phyloP scores from a whole-genome alignment of 116 monocot species.

The Cymodocea nodosa region DNA sequence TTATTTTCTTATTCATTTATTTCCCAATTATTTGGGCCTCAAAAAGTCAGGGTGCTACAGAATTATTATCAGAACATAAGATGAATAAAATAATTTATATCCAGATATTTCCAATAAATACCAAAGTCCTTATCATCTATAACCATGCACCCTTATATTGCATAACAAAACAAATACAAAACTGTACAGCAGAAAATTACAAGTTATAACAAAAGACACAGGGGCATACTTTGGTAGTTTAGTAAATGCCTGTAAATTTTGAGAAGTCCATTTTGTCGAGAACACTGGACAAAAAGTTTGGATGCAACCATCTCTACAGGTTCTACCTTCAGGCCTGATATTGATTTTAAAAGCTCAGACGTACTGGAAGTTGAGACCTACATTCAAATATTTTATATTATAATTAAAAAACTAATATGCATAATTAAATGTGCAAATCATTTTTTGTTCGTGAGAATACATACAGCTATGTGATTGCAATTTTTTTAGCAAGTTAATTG shows the following conservation, averaged over 20 bases:
- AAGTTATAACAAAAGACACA: background rate
- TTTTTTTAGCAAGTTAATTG: background rate
- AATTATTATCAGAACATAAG: no score
- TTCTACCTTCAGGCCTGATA: conserved; percentile 80
- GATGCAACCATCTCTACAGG: conserved; percentile 90
- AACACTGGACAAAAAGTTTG: conserved; percentile 97
- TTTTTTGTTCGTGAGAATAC: no score
- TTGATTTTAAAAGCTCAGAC: conserved; percentile 87
- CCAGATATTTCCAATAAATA: no score
- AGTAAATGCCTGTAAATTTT: conserved; percentile 95
- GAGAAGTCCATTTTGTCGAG: conserved; percentile 81
- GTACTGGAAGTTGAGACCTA: conserved; percentile 82
- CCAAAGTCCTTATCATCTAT: no score
- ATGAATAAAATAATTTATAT: no score
- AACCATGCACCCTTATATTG: background rate
- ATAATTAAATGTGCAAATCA: no score
- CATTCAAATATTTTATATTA: conserved; percentile 15
- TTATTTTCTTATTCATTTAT: no score
- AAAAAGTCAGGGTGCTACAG: no score
- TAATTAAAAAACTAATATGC: background rate
- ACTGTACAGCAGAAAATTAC: background rate
- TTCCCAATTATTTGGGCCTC: no score
- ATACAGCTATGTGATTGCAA: background rate
- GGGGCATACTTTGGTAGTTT: conserved; percentile 73
- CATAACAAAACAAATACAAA: background rate